Percentiles rank a stretch among this genome's conserved stretches.
phyloP scores from a whole-genome alignment of 2,329 filamentous ascomycete genomes.

The Corinectria fuckeliana region DNA sequence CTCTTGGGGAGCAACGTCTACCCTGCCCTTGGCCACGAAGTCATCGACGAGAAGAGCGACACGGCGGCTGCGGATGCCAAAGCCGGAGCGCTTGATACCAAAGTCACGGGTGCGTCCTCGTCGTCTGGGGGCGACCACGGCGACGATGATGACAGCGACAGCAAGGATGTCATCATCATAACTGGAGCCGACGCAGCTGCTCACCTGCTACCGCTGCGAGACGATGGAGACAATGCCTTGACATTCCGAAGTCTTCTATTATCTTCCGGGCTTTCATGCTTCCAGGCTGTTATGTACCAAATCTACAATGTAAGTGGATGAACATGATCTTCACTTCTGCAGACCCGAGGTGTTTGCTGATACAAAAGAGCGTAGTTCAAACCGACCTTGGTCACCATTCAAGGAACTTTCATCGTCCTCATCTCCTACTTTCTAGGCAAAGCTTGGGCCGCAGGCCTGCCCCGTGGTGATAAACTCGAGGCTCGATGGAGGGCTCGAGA shows the following conservation, averaged over 20 bases:
- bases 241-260: slow-evolving; percentile 61
- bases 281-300: slow-evolving; percentile 62
- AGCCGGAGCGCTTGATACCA: too few relatives aligned
- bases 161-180: slow-evolving; percentile 54
- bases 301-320: slow-evolving; percentile 58
- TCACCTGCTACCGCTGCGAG: slow-evolving; percentile 57
- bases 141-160: slow-evolving; percentile 42
- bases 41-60: too few relatives aligned
- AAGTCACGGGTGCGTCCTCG: too few relatives aligned
- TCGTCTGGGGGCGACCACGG: too few relatives aligned
- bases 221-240: slow-evolving; percentile 58
- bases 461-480: slow-evolving; percentile 58
- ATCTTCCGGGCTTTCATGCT: slow-evolving; percentile 55
- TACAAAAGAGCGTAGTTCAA: too few relatives aligned
- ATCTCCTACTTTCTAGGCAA: slow-evolving; percentile 62
- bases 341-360: too few relatives aligned
- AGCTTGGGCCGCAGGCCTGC: slow-evolving; percentile 46
- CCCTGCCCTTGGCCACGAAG: too few relatives aligned
- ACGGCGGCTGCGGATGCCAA: too few relatives aligned
- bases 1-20: too few relatives aligned
- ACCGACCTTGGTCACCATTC: slow-evolving; percentile 55
- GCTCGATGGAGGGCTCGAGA: slow-evolving; percentile 53
- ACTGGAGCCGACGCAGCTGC: slow-evolving; percentile 58
- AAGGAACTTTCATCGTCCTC: slow-evolving; percentile 62
- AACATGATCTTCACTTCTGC: too few relatives aligned